Conservation (phyloP, 2,329 filamentous ascomycete genomes). For the Zasmidium citrigriseum region DNA sequence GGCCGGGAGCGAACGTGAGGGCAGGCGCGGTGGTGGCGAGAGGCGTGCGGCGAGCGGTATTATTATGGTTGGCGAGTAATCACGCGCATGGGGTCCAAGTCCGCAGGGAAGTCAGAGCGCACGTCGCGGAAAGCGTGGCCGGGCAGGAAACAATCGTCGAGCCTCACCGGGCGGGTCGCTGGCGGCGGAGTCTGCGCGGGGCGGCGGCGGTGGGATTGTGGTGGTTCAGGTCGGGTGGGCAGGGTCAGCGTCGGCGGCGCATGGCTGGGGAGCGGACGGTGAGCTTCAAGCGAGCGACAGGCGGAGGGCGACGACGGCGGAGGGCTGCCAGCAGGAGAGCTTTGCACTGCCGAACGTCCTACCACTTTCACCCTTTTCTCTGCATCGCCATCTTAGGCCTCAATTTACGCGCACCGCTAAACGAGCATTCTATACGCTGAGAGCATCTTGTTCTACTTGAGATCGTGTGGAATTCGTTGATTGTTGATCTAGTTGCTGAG, state of each 20-base stretch:
- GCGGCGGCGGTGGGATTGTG: neutral
- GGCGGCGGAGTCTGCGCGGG: neutral
- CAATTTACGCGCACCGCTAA: too few species aligned
- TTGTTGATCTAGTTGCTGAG: too few species aligned
- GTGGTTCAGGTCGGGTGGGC: neutral
- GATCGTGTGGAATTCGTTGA: too few species aligned
- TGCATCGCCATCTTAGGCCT: too few species aligned
- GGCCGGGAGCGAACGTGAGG: neutral
- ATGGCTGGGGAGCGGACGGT: neutral
- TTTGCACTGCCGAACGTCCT: too few species aligned
- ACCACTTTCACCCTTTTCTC: too few species aligned
- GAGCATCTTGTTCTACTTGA: too few species aligned
- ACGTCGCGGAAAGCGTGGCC: neutral
- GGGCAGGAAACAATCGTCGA: neutral
- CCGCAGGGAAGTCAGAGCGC: neutral
- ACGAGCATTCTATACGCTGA: too few species aligned
- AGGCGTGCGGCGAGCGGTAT: neutral
- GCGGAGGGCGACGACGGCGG: too few species aligned
- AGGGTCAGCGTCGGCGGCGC: neutral
- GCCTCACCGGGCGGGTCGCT: neutral
- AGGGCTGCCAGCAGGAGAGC: too few species aligned
- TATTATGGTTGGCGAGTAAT: neutral
- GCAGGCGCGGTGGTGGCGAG: neutral
- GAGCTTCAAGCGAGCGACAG: too few species aligned
- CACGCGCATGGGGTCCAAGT: constrained; percentile 1